These are phyloP conservation scores for Coemansia sp. DNA, from an alignment of 192 early-diverging fungal genomes.

Conservation along the genomic window DNA sequence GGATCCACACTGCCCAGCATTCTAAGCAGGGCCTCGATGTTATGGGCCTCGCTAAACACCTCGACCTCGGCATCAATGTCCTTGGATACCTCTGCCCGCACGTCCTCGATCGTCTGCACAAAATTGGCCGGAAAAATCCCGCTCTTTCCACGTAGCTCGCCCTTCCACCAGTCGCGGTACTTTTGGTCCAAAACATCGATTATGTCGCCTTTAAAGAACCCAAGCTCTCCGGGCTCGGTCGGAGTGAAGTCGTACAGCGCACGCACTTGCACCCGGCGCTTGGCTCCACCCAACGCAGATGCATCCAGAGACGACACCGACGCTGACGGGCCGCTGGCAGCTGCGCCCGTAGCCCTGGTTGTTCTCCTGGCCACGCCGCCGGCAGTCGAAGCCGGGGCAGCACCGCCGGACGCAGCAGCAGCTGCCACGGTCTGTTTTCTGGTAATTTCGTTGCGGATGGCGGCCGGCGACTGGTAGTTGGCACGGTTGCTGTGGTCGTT, in stretches of 20 bases:
- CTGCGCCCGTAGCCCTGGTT: constrained; percentile 19
- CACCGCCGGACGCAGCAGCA: background rate
- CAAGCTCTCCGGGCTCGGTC: constrained; percentile 88
- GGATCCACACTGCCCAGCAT: constrained; percentile 79
- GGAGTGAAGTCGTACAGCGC: constrained; percentile 93
- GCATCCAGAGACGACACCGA: constrained; percentile 24
- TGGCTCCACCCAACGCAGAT: constrained; percentile 20
- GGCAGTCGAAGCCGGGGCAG: background rate
- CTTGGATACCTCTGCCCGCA: constrained; percentile 55
- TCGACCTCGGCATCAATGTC: constrained; percentile 66
- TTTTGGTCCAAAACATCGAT: constrained; percentile 89
- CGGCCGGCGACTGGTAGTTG: constrained; percentile 39
- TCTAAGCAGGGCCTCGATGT: constrained; percentile 75
- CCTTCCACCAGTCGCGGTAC: constrained; percentile 99
- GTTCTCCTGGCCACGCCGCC: constrained; percentile 22
- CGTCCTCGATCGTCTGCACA: constrained; percentile 74
- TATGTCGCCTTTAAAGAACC: constrained; percentile 84
- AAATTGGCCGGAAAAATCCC: constrained; percentile 99
- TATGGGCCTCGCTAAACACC: constrained; percentile 69
- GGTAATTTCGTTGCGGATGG: constrained; percentile 51
- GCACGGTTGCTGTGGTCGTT: constrained; percentile 3
- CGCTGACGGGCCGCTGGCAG: background rate
- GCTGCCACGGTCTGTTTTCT: constrained; percentile 41
- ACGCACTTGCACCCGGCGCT: constrained; percentile 75
- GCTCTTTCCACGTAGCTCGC: constrained; percentile 76